Evolutionary conservation across 768 basidiomycete genomes (phyloP), one percentile per base, ranked within the genome.

Genomic region (Hygrophorus pudorinus): DNA sequence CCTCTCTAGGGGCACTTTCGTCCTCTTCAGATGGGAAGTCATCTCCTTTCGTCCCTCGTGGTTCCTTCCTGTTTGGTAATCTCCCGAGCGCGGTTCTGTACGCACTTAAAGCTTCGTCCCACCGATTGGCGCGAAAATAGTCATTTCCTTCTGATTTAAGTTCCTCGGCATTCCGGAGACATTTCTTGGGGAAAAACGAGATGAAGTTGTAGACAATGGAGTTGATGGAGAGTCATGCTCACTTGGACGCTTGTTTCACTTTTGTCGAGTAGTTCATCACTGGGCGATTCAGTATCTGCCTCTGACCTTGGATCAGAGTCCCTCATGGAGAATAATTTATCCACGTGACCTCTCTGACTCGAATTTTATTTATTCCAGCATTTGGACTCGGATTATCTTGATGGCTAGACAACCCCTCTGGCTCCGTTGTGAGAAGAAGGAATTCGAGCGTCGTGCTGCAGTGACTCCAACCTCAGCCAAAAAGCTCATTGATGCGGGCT

Each of bases 351-450:
- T 56, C 10, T 47, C 52, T 1, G 65, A 64, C 45, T n/a, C n/a
- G n/a, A n/a, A n/a, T n/a, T n/a, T n/a, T n/a, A n/a, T n/a, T n/a
- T n/a, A n/a, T n/a, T n/a, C n/a, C n/a, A n/a, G n/a, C n/a, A n/a
- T n/a, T n/a, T n/a, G n/a, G n/a, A n/a, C n/a, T n/a, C n/a, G n/a
- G n/a, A n/a, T n/a, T n/a, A n/a, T n/a, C n/a, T n/a, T n/a, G n/a
- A 81, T 81, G 78, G 54, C 76, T 56, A 69, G 64, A 42, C 65
- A 64, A 27, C 53, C 62, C 11, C 74, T 99, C 54, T 99, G 94
- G 94, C 77, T 99, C 34, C 82, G 96, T 53, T 96, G 92, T 69
- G 96, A 99, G 71, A 96, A 82, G 61, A 99, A 98, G 63, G 76
- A 80, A 50, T 92, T 93, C 51, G 96, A 99, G 64, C 79, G 79